A percentile compares a stretch with the other conserved stretches of the same genome.
These are phyloP conservation scores for Colletotrichum sublineola DNA, from an alignment of 2,329 filamentous ascomycete species.

Conservation along the genomic window DNA sequence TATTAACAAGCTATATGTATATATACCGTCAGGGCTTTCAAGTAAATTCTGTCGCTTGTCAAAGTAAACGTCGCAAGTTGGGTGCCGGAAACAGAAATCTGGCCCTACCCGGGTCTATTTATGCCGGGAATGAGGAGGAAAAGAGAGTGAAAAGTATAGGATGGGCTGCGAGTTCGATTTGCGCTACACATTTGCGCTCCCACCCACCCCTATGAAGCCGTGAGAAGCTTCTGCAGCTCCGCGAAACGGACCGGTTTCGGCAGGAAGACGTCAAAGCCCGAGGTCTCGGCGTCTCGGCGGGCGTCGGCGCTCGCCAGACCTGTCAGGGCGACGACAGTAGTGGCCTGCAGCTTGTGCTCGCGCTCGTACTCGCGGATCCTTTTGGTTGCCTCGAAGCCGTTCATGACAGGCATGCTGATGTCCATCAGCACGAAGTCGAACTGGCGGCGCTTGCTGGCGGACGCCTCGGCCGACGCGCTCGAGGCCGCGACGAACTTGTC, in stretches of 20 bases:
- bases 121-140: background rate
- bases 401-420: conserved; percentile 68
- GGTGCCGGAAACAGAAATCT: background rate
- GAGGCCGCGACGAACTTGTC: conserved; percentile 55
- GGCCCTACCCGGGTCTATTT: background rate
- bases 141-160: too few relatives aligned
- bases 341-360: conserved; percentile 54
- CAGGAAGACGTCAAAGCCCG: conserved; percentile 64
- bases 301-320: conserved; percentile 64
- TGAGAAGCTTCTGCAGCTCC: conserved; percentile 56
- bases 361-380: conserved; percentile 63
- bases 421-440: conserved; percentile 60
- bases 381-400: conserved; percentile 63
- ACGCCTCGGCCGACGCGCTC: background rate
- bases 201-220: background rate
- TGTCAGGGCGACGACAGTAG: conserved; percentile 65
- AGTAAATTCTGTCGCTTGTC: background rate
- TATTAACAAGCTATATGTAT: conserved; percentile 6
- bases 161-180: background rate
- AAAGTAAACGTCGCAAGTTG: background rate
- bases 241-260: conserved; percentile 64
- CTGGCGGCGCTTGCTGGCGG: conserved; percentile 27
- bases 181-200: too few relatives aligned
- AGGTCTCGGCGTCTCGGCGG: conserved; percentile 61
- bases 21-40: background rate